These are phyloP conservation scores for Cadophora sp. DNA, from an alignment of 2,329 filamentous ascomycete genomes.

Conservation along the genomic window DNA sequence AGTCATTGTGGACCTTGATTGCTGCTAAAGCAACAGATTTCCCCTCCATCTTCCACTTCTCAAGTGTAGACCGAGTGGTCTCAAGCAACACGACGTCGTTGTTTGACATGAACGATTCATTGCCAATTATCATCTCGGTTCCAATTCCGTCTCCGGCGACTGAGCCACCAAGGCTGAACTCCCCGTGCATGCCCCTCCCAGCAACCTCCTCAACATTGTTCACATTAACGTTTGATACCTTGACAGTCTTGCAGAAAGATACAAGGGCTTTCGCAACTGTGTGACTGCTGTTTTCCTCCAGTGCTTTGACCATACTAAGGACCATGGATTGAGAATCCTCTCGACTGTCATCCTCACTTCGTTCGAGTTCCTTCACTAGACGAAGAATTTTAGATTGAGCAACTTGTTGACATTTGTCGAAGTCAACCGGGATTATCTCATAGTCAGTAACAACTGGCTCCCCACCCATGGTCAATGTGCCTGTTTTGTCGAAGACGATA, in stretches of 20 bases:
- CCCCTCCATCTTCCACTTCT: constrained; percentile 66
- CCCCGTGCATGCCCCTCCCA: constrained; percentile 73
- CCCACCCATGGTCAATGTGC: constrained; percentile 65
- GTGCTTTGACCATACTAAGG: constrained; percentile 61
- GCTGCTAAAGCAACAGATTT: constrained; percentile 70
- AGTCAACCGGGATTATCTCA: constrained; percentile 36
- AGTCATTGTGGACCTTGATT: constrained; percentile 43
- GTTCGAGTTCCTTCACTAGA: constrained; percentile 67
- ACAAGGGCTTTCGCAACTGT: constrained; percentile 76
- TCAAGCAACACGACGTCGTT: constrained; percentile 51
- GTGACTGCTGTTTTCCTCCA: constrained; percentile 78
- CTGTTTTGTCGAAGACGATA: constrained; percentile 67
- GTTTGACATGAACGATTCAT: constrained; percentile 71
- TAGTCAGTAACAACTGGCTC: constrained; percentile 67
- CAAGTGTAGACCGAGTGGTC: constrained; percentile 48
- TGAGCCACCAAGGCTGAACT: constrained; percentile 47
- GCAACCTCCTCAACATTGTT: constrained; percentile 68
- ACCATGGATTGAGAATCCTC: constrained; percentile 42
- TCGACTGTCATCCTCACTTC: constrained; percentile 41
- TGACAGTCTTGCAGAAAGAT: constrained; percentile 59
- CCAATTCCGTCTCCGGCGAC: constrained; percentile 32
- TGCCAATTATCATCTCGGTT: constrained; percentile 69
- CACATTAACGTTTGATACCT: constrained; percentile 45
- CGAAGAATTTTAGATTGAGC: constrained; percentile 52
- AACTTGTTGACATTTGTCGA: constrained; percentile 1